phyloP scores from a whole-genome alignment of 768 basidiomycete genomes.

The Rossbeevera mucosa region DNA sequence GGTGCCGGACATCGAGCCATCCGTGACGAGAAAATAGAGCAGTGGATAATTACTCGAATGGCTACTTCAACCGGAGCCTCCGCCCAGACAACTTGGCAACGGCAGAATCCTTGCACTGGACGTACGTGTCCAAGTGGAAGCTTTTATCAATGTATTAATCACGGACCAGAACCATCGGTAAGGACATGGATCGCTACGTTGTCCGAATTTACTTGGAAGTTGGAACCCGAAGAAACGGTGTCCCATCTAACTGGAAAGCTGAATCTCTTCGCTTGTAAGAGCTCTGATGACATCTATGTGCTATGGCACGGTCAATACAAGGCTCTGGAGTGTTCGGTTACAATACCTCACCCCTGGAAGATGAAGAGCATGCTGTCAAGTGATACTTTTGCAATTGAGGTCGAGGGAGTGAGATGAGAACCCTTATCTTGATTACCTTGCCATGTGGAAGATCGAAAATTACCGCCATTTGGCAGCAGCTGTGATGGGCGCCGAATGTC shows the following conservation, averaged over 20 bases:
- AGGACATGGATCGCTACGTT: conserved; percentile 53
- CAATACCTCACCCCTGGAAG: conserved; percentile 17
- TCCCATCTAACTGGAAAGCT: conserved; percentile 53
- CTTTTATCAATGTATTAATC: conserved; percentile 22
- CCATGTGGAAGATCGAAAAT: conserved; percentile 14
- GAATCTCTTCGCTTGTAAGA: conserved; percentile 33
- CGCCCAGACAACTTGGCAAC: conserved; percentile 15
- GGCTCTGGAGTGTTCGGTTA: neutral
- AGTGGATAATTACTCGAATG: conserved; percentile 8
- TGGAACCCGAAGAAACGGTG: conserved; percentile 35
- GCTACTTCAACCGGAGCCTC: conserved; percentile 14
- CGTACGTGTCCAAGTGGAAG: conserved; percentile 20
- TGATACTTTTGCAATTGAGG: neutral
- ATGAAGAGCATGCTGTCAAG: conserved; percentile 19
- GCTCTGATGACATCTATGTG: conserved; percentile 39
- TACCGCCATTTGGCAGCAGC: conserved; percentile 11
- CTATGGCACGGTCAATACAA: conserved; percentile 15
- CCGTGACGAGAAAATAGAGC: neutral
- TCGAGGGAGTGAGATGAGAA: neutral
- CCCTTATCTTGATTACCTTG: conserved; percentile 15
- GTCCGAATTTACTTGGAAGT: conserved; percentile 29
- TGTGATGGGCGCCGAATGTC: conserved; percentile 10
- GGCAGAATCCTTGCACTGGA: conserved; percentile 1
- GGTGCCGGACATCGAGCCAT: neutral
- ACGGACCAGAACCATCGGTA: conserved; percentile 54